Conservation (phyloP, 2,329 filamentous ascomycete species). For the Ilyonectria robusta region DNA sequence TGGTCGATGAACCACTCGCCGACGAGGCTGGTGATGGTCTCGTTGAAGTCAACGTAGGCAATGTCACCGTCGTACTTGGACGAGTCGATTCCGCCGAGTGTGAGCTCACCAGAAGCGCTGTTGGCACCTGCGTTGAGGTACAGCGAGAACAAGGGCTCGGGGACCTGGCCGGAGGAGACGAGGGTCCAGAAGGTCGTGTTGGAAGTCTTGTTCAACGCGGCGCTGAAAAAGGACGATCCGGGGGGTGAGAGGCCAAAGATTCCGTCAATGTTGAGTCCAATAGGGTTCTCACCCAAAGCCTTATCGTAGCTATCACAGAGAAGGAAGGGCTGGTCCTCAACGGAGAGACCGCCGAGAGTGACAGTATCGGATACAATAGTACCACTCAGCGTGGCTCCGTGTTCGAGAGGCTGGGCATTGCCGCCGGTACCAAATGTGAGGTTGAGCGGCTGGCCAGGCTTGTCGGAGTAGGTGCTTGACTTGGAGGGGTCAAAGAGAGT, state of each 20-base stretch:
- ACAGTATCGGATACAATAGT: slow-evolving; percentile 49
- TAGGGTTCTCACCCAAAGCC: slow-evolving; percentile 43
- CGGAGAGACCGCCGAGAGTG: slow-evolving; percentile 41
- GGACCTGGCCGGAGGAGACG: slow-evolving; percentile 43
- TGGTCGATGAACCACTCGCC: slow-evolving; percentile 48
- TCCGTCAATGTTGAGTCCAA: slow-evolving; percentile 46
- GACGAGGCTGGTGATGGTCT: slow-evolving; percentile 28
- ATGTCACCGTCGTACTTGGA: slow-evolving; percentile 49
- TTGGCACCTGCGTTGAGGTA: slow-evolving; percentile 41
- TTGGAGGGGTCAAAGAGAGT: slow-evolving; percentile 46
- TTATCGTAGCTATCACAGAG: slow-evolving; percentile 50
- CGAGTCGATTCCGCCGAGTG: slow-evolving; percentile 51
- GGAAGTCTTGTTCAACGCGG: slow-evolving; percentile 20
- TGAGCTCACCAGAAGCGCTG: slow-evolving; percentile 46
- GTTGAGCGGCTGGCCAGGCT: slow-evolving; percentile 35
- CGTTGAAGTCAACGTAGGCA: slow-evolving; percentile 43
- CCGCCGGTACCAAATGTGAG: slow-evolving; percentile 47
- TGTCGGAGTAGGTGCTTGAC: slow-evolving; percentile 48
- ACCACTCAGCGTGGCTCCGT: slow-evolving; percentile 44
- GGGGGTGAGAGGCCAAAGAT: slow-evolving; percentile 50
- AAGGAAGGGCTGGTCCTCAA: slow-evolving; percentile 48
- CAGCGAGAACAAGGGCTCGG: slow-evolving; percentile 48
- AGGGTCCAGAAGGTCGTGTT: slow-evolving; percentile 50
- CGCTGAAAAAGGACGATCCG: slow-evolving; percentile 30
- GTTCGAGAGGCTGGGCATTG: slow-evolving; percentile 45